Evolutionary conservation across 768 basidiomycete genomes (phyloP).

Genomic region (Hirschioporus abietinus): DNA sequence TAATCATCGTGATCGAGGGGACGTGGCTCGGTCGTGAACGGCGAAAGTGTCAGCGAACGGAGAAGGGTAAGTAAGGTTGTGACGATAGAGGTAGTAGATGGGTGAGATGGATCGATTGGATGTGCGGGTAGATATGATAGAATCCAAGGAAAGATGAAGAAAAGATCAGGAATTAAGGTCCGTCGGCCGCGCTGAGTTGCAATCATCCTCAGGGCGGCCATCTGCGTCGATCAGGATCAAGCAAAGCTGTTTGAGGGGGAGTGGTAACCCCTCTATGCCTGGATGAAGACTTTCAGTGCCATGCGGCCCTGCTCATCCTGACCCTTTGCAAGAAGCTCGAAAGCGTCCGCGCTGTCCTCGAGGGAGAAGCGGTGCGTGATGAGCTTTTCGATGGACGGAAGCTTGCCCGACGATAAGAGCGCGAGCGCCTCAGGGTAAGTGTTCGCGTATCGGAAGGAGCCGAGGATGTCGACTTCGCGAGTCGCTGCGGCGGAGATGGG

Average conservation of each 20-base stretch:
- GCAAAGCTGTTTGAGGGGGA: no score
- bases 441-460: constrained; percentile 87
- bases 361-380: constrained; percentile 75
- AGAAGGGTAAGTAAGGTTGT: not conserved
- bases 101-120: not conserved
- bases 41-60: not conserved
- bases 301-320: constrained; percentile 73
- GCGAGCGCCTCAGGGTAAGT: constrained; percentile 85
- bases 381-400: constrained; percentile 63
- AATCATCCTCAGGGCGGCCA: not conserved
- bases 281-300: constrained; percentile 80
- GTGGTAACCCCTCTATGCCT: not conserved
- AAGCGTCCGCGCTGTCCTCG: constrained; percentile 63
- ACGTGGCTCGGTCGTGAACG: not conserved
- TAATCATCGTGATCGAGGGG: not conserved
- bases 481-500: constrained; percentile 81
- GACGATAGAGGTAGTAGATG: not conserved
- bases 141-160: not conserved
- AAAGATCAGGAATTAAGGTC: not conserved
- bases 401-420: constrained; percentile 65
- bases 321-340: constrained; percentile 75
- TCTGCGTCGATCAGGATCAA: not conserved
- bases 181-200: not conserved
- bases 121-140: not conserved
- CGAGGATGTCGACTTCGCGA: constrained; percentile 89